A percentile compares a stretch with the other conserved stretches of the same genome.
These are phyloP conservation scores for Lonicera japonica DNA, from an alignment of 129 eudicot species.

Conservation along the genomic window DNA sequence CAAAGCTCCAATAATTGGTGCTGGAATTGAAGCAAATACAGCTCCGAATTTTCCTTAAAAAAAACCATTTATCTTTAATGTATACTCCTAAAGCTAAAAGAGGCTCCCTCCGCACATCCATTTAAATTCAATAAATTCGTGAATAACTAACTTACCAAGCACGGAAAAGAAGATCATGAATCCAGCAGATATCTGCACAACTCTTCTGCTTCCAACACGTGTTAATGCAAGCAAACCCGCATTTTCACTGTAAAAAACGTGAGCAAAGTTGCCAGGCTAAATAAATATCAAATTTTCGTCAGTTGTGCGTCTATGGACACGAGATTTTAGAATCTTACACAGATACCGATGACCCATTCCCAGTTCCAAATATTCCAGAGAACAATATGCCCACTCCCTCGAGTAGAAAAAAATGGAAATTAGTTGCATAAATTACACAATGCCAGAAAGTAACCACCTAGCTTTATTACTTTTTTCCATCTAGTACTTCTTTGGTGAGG, in stretches of 20 bases:
- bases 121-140: neutral
- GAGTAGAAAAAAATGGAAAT: neutral
- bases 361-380: slow-evolving; percentile 93
- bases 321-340: slow-evolving; percentile 42
- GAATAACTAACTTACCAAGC: slow-evolving; percentile 49
- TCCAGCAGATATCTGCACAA: slow-evolving; percentile 89
- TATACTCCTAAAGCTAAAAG: neutral
- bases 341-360: slow-evolving; percentile 82
- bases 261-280: neutral
- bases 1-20: slow-evolving; percentile 87
- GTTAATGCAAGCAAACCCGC: slow-evolving; percentile 92
- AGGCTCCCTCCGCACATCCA: neutral
- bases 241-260: slow-evolving; percentile 58
- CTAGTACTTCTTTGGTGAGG: neutral
- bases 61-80: neutral
- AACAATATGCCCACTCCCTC: slow-evolving; percentile 89
- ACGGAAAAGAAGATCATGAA: slow-evolving; percentile 96
- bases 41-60: slow-evolving; percentile 88
- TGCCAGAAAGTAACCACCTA: neutral
- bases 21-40: slow-evolving; percentile 89
- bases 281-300: slow-evolving; percentile 6
- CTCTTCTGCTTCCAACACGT: slow-evolving; percentile 97
- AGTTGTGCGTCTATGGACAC: neutral
- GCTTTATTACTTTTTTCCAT: neutral
- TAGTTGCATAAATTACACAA: neutral